Percentiles rank a stretch among this genome's conserved stretches.
These are phyloP conservation scores for Lablab purpureus DNA, from an alignment of 306 rosid genomes.

Conservation along the genomic window DNA sequence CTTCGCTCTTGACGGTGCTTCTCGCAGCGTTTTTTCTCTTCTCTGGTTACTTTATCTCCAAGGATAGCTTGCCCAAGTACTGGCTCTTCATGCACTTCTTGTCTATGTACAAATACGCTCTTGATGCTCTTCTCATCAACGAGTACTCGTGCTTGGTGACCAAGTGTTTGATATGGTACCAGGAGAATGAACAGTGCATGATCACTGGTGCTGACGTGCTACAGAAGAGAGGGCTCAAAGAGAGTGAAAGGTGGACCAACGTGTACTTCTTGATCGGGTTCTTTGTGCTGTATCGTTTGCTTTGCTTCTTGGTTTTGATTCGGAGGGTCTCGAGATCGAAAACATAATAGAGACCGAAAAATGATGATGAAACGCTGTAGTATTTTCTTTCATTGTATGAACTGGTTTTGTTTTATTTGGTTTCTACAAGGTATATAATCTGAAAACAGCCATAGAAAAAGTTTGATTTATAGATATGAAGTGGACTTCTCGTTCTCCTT, in stretches of 20 bases:
- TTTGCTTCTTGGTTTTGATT: constrained; percentile 78
- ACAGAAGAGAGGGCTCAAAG: constrained; percentile 67
- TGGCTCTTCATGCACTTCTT: constrained; percentile 93
- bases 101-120: constrained; percentile 90
- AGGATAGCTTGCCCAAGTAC: constrained; percentile 68
- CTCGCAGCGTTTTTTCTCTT: constrained; percentile 85
- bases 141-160: constrained; percentile 78
- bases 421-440: constrained; percentile 26
- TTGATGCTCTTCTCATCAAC: constrained; percentile 85
- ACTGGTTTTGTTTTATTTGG: constrained; percentile 28
- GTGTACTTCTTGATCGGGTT: constrained; percentile 78
- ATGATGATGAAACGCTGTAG: no score
- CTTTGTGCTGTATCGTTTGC: constrained; percentile 80
- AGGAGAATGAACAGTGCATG: constrained; percentile 72
- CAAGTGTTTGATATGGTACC: constrained; percentile 78
- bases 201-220: constrained; percentile 79
- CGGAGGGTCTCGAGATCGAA: constrained; percentile 89
- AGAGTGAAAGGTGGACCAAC: constrained; percentile 75
- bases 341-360: constrained; percentile 40
- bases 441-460: constrained; percentile 36
- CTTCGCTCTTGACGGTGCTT: constrained; percentile 77
- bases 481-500: constrained; percentile 25
- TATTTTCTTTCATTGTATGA: neutral
- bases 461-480: constrained; percentile 41
- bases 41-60: constrained; percentile 83